phyloP scores from a whole-genome alignment of 257 asterid genomes.

The Fraxinus anomala region DNA sequence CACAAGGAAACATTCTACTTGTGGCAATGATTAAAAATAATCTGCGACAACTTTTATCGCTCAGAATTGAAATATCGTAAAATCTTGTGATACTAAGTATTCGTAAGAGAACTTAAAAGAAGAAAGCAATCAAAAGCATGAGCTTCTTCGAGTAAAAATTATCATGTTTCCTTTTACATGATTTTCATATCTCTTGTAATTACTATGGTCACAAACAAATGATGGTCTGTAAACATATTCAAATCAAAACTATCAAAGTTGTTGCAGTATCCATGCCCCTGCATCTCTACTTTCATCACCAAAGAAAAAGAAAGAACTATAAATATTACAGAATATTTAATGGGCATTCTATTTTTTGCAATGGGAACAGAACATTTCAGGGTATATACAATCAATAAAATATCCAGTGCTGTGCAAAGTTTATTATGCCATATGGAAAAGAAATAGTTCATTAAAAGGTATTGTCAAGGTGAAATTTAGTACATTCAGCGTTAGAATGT shows the following conservation, averaged over 20 bases:
- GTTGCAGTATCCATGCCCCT: background rate
- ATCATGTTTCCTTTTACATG: background rate
- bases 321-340: background rate
- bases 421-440: background rate
- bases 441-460: background rate
- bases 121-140: background rate
- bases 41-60: background rate
- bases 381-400: background rate
- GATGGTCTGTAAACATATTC: background rate
- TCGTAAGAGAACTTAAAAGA: background rate
- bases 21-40: background rate
- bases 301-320: background rate
- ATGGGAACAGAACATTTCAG: background rate
- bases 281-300: background rate
- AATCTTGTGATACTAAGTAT: background rate
- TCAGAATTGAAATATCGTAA: background rate
- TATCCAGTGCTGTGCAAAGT: background rate
- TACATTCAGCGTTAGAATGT: background rate
- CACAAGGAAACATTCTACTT: background rate
- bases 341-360: background rate
- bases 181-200: background rate
- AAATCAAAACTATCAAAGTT: background rate
- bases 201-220: background rate
- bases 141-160: background rate
- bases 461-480: background rate